Evolutionary conservation across 129 eudicot species (phyloP).

Genomic region (Flaveria robusta): DNA sequence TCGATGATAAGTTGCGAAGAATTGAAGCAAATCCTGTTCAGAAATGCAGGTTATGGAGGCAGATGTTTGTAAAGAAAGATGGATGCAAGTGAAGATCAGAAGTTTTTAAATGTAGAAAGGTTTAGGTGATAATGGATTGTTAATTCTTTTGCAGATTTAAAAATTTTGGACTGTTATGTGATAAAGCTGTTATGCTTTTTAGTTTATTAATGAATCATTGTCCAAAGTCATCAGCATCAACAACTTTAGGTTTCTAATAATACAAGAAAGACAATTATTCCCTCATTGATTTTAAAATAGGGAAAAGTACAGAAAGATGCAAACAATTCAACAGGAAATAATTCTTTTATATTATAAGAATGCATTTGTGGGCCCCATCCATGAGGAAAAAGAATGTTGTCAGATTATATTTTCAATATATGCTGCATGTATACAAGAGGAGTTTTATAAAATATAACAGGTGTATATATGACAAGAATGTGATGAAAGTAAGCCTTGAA

Average conservation of each 20-base stretch:
- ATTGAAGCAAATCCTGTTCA: conserved; percentile 65
- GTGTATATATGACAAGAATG: conserved; percentile 21
- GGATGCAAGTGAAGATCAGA: conserved; percentile 10
- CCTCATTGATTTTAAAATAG: conserved; percentile 25
- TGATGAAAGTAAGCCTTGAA: neutral
- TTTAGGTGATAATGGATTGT: conserved; percentile 22
- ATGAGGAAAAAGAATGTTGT: conserved; percentile 37
- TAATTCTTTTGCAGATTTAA: conserved; percentile 28
- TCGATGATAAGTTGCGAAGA: conserved; percentile 59
- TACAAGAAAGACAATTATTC: conserved; percentile 40
- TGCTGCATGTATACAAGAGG: conserved; percentile 16
- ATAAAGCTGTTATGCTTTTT: conserved; percentile 42
- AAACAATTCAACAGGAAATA: conserved; percentile 23
- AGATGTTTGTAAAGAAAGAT: conserved; percentile 55
- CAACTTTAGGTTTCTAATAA: conserved; percentile 20
- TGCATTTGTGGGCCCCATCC: conserved; percentile 33
- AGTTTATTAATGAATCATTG: conserved; percentile 23
- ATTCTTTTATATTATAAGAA: conserved; percentile 16
- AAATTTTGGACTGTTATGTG: conserved; percentile 27
- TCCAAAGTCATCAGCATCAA: conserved; percentile 21
- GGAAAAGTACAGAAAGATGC: conserved; percentile 33
- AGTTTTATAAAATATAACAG: conserved; percentile 16
- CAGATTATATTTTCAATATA: conserved; percentile 26
- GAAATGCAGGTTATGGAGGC: conserved; percentile 89
- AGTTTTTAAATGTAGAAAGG: conserved; percentile 17